phyloP scores from a whole-genome alignment of 106 monocot species.

The Vanilla planifolia region DNA sequence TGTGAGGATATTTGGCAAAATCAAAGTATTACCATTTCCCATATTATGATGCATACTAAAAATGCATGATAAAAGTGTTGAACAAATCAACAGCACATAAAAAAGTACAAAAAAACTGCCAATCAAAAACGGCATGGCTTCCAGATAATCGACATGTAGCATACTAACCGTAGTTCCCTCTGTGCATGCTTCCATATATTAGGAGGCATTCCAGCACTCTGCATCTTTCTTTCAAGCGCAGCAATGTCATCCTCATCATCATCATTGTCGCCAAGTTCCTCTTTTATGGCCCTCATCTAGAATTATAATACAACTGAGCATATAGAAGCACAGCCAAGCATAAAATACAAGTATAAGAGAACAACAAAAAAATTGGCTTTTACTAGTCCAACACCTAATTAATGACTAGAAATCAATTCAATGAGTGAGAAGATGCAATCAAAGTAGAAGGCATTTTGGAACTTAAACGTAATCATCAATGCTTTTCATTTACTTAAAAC shows the following conservation, averaged over 20 bases:
- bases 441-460: neutral
- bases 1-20: too few relatives aligned
- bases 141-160: neutral
- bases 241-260: conserved; percentile 97
- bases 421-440: neutral
- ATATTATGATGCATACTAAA: too few relatives aligned
- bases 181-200: conserved; percentile 98
- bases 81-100: too few relatives aligned
- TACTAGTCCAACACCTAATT: too few relatives aligned
- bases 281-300: conserved; percentile 99
- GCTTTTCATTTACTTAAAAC: neutral
- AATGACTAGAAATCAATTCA: neutral
- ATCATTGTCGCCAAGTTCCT: conserved; percentile 96
- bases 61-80: too few relatives aligned
- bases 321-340: neutral
- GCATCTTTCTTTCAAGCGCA: conserved; percentile 97
- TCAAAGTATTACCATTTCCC: too few relatives aligned
- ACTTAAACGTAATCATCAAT: neutral
- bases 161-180: conserved; percentile 70
- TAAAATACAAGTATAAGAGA: too few relatives aligned
- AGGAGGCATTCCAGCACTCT: conserved; percentile 91
- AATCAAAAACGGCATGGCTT: too few relatives aligned
- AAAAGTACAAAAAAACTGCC: too few relatives aligned
- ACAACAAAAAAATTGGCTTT: too few relatives aligned
- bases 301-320: neutral